phyloP scores from a whole-genome alignment of 1,284 basidiomycete species.

The Trametes hirsuta region DNA sequence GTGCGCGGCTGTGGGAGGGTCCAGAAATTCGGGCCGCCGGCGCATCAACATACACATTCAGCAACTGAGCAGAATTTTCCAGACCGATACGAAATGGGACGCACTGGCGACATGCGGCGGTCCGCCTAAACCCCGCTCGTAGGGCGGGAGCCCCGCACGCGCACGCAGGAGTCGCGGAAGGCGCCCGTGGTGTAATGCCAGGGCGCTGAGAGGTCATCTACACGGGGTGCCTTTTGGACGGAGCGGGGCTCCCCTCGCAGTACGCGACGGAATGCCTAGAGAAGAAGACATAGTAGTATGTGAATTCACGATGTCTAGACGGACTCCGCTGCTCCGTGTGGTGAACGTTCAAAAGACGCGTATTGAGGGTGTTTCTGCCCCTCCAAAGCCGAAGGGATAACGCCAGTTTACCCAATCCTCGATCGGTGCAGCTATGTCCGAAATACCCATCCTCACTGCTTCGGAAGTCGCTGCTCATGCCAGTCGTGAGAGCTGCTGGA shows the following conservation, averaged over 20 bases:
- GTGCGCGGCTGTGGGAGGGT: too few relatives aligned
- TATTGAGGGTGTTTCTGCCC: neutral
- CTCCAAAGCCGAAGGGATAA: neutral
- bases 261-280: neutral
- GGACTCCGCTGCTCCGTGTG: slow-evolving; percentile 16
- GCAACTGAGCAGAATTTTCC: neutral
- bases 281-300: neutral
- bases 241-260: neutral
- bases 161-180: neutral
- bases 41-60: too few relatives aligned
- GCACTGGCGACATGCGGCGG: slow-evolving; percentile 7
- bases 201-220: neutral
- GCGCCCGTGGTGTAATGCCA: neutral
- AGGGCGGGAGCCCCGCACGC: neutral
- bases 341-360: slow-evolving; percentile 23
- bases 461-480: slow-evolving; percentile 35
- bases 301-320: neutral
- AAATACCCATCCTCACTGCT: slow-evolving; percentile 31
- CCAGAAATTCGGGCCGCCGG: too few relatives aligned
- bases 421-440: slow-evolving; percentile 24
- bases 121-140: slow-evolving; percentile 24
- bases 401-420: neutral
- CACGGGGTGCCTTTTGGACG: neutral
- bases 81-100: neutral
- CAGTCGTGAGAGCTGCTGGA: slow-evolving; percentile 69